Evolutionary conservation across 1,284 basidiomycete genomes (phyloP).

Genomic region (Tremellales sp.): DNA sequence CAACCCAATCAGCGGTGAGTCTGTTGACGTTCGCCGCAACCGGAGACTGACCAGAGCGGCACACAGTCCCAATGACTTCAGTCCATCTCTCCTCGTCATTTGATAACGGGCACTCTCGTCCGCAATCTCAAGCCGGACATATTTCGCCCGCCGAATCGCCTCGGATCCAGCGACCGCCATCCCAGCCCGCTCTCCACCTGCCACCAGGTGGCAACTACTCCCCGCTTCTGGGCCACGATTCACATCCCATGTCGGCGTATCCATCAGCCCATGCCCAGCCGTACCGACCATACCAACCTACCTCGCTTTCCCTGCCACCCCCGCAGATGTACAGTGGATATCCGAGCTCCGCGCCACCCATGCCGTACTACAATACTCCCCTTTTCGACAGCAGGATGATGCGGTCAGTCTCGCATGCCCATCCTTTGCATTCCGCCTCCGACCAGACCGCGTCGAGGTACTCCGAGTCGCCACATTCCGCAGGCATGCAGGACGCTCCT

Average conservation of each 20-base stretch:
- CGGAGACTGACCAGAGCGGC: no score
- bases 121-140: slow-evolving; percentile 22
- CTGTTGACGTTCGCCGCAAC: no score
- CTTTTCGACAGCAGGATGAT: slow-evolving; percentile 5
- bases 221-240: slow-evolving; percentile 9
- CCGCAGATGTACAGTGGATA: slow-evolving; percentile 7
- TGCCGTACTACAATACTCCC: slow-evolving; percentile 21
- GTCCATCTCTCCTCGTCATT: slow-evolving; percentile 18
- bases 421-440: slow-evolving; percentile 35
- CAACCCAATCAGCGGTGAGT: no score
- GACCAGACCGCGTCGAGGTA: slow-evolving; percentile 33
- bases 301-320: slow-evolving; percentile 18
- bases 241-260: slow-evolving; percentile 18
- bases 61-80: slow-evolving; percentile 21
- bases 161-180: slow-evolving; percentile 23
- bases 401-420: slow-evolving; percentile 33
- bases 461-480: slow-evolving; percentile 32
- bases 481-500: slow-evolving; percentile 12
- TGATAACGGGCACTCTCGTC: slow-evolving; percentile 19
- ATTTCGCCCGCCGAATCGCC: slow-evolving; percentile 29
- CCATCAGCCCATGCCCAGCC: slow-evolving; percentile 6
- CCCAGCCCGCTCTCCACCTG: slow-evolving; percentile 31
- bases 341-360: slow-evolving; percentile 23
- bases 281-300: slow-evolving; percentile 4
- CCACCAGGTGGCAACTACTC: slow-evolving; percentile 21